Conservation (phyloP, 1,139 yeast genomes). For the Torulaspora pretoriensis region DNA sequence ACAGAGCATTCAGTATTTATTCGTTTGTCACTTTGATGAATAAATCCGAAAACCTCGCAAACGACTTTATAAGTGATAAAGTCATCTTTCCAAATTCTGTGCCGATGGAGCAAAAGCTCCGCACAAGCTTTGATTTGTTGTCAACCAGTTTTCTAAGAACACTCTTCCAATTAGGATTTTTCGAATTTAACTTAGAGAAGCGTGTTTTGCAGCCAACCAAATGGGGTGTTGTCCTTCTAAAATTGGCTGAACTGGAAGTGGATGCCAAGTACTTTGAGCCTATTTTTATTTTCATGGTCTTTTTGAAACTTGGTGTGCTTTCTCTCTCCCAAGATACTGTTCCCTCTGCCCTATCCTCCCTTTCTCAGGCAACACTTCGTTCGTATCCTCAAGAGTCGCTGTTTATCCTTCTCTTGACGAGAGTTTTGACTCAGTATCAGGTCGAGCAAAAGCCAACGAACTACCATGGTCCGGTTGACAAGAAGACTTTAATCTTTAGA, state of each 20-base stretch:
- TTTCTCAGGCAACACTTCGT: constrained; percentile 35
- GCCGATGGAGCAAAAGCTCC: constrained; percentile 36
- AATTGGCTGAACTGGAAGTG: constrained; percentile 34
- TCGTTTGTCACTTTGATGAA: constrained; percentile 29
- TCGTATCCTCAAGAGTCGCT: constrained; percentile 36
- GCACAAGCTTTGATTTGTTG: constrained; percentile 49
- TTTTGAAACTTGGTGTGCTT: constrained; percentile 42
- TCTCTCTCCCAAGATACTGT: constrained; percentile 37
- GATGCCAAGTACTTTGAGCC: constrained; percentile 36
- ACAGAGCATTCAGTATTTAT: constrained; percentile 28
- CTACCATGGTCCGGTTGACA: constrained; percentile 67
- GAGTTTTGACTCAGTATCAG: constrained; percentile 55
- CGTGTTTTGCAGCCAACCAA: constrained; percentile 43
- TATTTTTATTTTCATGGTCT: constrained; percentile 46
- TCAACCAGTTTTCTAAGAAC: constrained; percentile 59
- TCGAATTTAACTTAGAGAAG: constrained; percentile 41
- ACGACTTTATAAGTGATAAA: constrained; percentile 39
- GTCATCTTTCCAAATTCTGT: constrained; percentile 39
- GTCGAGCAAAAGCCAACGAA: constrained; percentile 54
- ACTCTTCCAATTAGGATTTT: constrained; percentile 52
- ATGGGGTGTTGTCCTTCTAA: constrained; percentile 54
- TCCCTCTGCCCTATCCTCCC: constrained; percentile 31
- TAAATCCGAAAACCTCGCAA: constrained; percentile 24
- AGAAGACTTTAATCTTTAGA: constrained; percentile 60
- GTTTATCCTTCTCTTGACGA: constrained; percentile 49